Conservation (phyloP, 148 eudicot species). For the Chenopodium quinoa region DNA sequence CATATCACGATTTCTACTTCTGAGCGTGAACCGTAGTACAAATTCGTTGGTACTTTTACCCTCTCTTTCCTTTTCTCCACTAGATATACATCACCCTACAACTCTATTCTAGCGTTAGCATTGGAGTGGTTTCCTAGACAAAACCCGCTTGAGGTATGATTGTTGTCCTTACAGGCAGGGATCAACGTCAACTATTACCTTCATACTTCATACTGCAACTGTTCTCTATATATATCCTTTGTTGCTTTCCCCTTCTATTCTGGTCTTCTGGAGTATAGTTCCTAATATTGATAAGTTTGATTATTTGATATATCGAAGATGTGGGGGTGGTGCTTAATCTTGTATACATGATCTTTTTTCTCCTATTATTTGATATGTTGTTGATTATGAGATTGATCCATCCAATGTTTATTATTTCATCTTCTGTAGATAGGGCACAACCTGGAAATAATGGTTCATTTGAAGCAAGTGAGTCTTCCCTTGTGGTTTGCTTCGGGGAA, state of each 20-base stretch:
- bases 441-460: slow-evolving; percentile 45
- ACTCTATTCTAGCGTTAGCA: too few species aligned
- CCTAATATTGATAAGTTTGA: background rate
- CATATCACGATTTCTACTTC: background rate
- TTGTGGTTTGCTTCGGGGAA: slow-evolving; percentile 98
- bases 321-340: background rate
- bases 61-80: too few species aligned
- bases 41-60: too few species aligned
- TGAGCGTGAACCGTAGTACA: background rate
- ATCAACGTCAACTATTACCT: too few species aligned
- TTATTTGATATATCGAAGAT: background rate
- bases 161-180: too few species aligned
- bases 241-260: background rate
- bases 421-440: slow-evolving; percentile 45
- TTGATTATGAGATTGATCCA: background rate
- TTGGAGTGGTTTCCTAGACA: too few species aligned
- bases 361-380: background rate
- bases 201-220: too few species aligned
- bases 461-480: slow-evolving; percentile 55
- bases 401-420: background rate
- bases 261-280: background rate
- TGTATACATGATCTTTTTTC: background rate
- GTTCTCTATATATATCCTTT: background rate
- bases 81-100: too few species aligned
- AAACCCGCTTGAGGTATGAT: too few species aligned